A percentile compares a stretch with the other conserved stretches of the same genome.
These are phyloP conservation scores for Umbilicus rupestris DNA, from an alignment of 164 flowering plant genomes.

Conservation along the genomic window DNA sequence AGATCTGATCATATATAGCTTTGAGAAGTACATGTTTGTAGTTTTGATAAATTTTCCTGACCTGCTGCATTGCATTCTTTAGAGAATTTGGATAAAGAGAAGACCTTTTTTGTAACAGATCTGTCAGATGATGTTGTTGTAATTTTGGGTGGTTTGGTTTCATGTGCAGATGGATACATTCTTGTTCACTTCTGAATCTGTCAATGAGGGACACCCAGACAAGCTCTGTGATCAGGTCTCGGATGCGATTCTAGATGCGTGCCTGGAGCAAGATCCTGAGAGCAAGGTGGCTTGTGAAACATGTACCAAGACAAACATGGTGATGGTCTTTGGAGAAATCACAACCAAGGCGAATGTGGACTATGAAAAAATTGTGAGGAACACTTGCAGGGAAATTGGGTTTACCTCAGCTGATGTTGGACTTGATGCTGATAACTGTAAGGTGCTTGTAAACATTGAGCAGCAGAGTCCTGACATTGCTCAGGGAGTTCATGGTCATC, in stretches of 20 bases:
- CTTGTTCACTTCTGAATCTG: constrained; percentile 55
- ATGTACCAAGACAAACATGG: constrained; percentile 50
- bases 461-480: constrained; percentile 55
- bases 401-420: constrained; percentile 48
- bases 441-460: constrained; percentile 44
- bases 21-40: no score
- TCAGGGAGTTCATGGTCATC: constrained; percentile 52
- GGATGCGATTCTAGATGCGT: constrained; percentile 52
- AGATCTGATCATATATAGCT: no score
- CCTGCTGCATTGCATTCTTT: no score
- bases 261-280: constrained; percentile 47
- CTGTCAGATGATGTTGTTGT: no score
- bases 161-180: constrained; percentile 36
- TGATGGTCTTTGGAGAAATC: constrained; percentile 56
- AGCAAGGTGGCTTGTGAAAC: constrained; percentile 61
- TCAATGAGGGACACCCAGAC: constrained; percentile 56
- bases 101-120: no score
- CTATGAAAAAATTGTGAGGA: constrained; percentile 48
- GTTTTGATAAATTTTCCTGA: background rate
- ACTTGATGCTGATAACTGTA: constrained; percentile 51
- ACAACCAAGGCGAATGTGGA: constrained; percentile 43
- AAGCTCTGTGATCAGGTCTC: constrained; percentile 57
- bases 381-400: constrained; percentile 55
- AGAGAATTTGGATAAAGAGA: no score
- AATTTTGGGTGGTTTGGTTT: background rate